A percentile compares a stretch with the other conserved stretches of the same genome.
Conservation (phyloP, 2,329 filamentous ascomycete species). For the Phaeophleospora eucalypticola region DNA sequence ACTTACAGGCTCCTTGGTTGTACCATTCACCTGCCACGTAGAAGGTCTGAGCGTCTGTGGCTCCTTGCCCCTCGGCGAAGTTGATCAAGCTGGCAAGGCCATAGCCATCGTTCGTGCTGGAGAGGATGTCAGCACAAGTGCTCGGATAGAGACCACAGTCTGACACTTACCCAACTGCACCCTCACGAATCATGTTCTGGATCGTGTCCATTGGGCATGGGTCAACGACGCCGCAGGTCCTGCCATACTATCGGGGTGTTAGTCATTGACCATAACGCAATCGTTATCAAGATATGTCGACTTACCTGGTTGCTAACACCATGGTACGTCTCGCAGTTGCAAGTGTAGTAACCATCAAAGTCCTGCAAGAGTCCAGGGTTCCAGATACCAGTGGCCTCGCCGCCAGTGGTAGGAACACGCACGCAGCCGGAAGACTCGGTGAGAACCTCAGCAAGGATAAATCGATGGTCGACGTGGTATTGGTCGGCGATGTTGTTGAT, state of each 20-base stretch:
- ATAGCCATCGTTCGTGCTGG: constrained; percentile 1
- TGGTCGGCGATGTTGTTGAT: constrained; percentile 2
- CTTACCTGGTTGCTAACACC: not conserved
- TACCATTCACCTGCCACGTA: constrained; percentile 1
- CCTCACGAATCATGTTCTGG: constrained; percentile 2
- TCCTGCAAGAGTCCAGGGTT: constrained; percentile 5
- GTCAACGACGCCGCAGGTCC: too few relatives aligned
- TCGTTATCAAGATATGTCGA: too few relatives aligned
- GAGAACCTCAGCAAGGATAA: constrained; percentile 2
- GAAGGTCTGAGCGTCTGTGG: constrained; percentile 1
- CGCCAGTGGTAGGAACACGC: not conserved
- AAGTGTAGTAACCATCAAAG: constrained; percentile 2
- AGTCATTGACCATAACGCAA: too few relatives aligned
- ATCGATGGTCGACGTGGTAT: constrained; percentile 4
- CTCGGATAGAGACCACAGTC: too few relatives aligned
- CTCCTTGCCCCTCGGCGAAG: not conserved
- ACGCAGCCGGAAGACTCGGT: constrained; percentile 3
- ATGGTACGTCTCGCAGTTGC: constrained; percentile 4
- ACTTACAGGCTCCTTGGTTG: constrained; percentile 2
- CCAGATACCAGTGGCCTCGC: not conserved
- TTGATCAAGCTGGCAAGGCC: constrained; percentile 1
- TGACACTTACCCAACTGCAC: too few relatives aligned
- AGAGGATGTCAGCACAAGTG: too few relatives aligned
- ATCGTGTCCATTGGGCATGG: too few relatives aligned
- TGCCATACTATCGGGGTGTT: too few relatives aligned